Evolutionary conservation across 306 rosid species (phyloP), one percentile per base, ranked within the genome.

Genomic region (Ochetophila trinervis): DNA sequence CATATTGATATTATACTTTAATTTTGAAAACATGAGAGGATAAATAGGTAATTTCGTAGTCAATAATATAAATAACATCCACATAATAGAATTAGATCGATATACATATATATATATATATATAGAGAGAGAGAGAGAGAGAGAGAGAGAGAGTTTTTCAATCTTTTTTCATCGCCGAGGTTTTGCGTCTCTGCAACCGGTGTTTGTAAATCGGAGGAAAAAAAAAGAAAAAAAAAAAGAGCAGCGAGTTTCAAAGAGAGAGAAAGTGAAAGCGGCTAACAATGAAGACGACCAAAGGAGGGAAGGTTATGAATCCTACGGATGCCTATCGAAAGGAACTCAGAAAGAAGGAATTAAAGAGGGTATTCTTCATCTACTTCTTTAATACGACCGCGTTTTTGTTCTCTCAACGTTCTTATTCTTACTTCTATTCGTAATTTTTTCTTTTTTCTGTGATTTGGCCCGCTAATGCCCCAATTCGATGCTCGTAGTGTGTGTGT

Each of bases 231-330:
- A 62, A 54, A 40, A 22, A 36, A 40, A 34, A 36, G 40, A 42
- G 40, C 16, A 58, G 35, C 11, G 47, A 62, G 19, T 22, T 57
- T 72, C 48, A 72, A 5, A 53, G 34, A 57, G 53, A 48, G 63
- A 70, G 57, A 36, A 65, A 57, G 63, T 37, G n/a, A 49, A 19
- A 22, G 60, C 50, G 4, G 57, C 67, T 13, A 9, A 79, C 64
- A 19, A 91, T 89, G 98, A 91, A 91, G 92, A 91, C 98, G 56
- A 91, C 95, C 44, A 91, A 91, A 74, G 96, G 98, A 3, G 98
- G 96, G 74, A 91, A 91, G 83, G 95, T 84, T 13, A 91, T 91
- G 98, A 88, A 91, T 86, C 96, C 98, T 61, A 87, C 98, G 72
- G 96, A 91, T 78, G 92, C 95, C 47, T 89, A 87, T 55, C 88